Base-by-base conservation (phyloP, 2,329 filamentous ascomycete genomes). In the Nannizziopsis arthrosporioides region DNA sequence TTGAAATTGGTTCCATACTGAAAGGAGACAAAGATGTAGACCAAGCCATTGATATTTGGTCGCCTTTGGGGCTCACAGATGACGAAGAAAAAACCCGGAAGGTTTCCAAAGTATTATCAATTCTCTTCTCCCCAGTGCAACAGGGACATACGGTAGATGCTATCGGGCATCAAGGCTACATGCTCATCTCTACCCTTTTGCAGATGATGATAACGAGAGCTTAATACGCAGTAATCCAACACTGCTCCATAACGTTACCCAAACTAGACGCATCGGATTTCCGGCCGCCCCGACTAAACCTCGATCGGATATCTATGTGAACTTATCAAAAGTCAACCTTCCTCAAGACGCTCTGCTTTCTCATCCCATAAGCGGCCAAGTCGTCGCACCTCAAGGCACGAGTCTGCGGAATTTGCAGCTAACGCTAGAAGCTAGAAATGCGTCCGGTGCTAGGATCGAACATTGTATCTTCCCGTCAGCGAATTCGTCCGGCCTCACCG, bases 241-340 rank as follows among this genome's bases (percentile, higher is more conserved):
- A 0, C 69, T 93, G 11, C 77, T 98, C 11, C 83, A 93, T 44
- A 82, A 84, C 44, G 78, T 96, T 51, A 75, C 75, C 49, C 84
- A 84, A 63, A 94, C 89, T 0, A 83, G 75, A 58, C 92, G 92
- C 63, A 89, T 96, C 64, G 92, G 89, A 1, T 96, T 98, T 63
- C 86, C 90, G 2, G 89, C 89, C 10, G 89, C 89, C 1, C 90
- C 92, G 0, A 88, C 84, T 0, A 89, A 87, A 61, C 75, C 84
- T 12, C 76, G 93, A 57, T 95, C 88, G 9, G 93, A 98, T 63
- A 96, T 98, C 44, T 98, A 98, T 62, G 67, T 98, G 39, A 95
- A 88, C 0, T 67, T 98, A 42, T 80, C 81, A 50, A 81, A 87
- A 54, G 85, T 87, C 0, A 74, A 81, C n/a, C 71, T 98, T 18